Evolutionary conservation across 2,329 filamentous ascomycete species (phyloP).

Genomic region (Aspergillus nomiae): DNA sequence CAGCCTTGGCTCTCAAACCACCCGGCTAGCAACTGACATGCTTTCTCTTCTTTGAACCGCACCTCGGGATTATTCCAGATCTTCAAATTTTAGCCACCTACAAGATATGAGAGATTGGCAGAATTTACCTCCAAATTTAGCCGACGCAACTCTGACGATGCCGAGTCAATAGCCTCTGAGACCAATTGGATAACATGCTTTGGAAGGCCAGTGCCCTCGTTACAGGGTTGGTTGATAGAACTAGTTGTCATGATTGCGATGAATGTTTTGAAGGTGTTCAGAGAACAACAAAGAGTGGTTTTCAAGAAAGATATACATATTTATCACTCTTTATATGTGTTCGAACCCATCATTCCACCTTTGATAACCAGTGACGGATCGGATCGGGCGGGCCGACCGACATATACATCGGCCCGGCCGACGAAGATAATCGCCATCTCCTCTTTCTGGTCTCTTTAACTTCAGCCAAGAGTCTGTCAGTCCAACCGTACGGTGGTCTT

Average conservation of each 20-base stretch:
- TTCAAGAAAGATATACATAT: fast-evolving
- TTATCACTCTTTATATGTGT: not conserved
- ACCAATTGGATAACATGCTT: not conserved
- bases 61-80: not conserved
- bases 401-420: not conserved
- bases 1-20: not conserved
- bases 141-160: not conserved
- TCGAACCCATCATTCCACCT: not conserved
- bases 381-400: not conserved
- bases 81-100: not conserved
- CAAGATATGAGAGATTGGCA: not conserved
- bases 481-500: not conserved
- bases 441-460: not conserved
- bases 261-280: not conserved
- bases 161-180: not conserved
- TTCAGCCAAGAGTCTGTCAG: not conserved
- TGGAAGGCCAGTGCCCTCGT: not conserved
- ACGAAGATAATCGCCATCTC: not conserved
- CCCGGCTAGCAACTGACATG: not conserved
- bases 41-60: not conserved
- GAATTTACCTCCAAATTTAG: not conserved
- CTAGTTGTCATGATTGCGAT: not conserved
- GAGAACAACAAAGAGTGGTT: fast-evolving
- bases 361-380: not conserved
- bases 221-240: not conserved